These are phyloP conservation scores for Aspergillus coremiiformis DNA, from an alignment of 495 filamentous ascomycete species.

Conservation along the genomic window DNA sequence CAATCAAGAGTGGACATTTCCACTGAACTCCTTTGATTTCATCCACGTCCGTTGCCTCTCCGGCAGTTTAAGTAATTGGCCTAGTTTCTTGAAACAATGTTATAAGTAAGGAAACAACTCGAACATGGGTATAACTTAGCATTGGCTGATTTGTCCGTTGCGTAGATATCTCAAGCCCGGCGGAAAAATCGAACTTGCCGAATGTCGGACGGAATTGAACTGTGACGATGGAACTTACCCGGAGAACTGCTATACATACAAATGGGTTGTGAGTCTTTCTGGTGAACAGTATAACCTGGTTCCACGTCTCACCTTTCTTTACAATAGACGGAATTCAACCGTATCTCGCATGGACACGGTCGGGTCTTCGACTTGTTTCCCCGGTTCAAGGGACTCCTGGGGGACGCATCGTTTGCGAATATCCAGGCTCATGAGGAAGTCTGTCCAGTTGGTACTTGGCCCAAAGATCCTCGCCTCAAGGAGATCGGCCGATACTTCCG, in stretches of 20 bases:
- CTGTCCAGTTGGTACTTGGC: conserved; percentile 32
- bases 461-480: conserved; percentile 31
- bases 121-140: neutral
- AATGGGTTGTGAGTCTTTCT: neutral
- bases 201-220: neutral
- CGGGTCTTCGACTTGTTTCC: neutral
- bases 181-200: neutral
- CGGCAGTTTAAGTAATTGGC: conserved; percentile 27
- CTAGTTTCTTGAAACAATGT: neutral
- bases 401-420: neutral
- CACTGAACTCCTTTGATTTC: conserved; percentile 25
- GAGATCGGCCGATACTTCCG: conserved; percentile 27
- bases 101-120: neutral
- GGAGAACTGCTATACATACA: conserved; percentile 6
- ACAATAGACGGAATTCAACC: neutral
- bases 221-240: conserved; percentile 22
- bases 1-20: conserved; percentile 30
- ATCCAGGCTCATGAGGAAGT: conserved; percentile 11
- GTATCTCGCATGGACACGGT: neutral
- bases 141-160: too few species aligned
- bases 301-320: neutral
- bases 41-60: conserved; percentile 33
- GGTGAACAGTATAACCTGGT: too few species aligned
- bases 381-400: neutral
- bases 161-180: neutral